Percentiles rank a stretch among this genome's conserved stretches.
Conservation (phyloP, 208 protist genomes). For the Crithidia acanthocephali region DNA sequence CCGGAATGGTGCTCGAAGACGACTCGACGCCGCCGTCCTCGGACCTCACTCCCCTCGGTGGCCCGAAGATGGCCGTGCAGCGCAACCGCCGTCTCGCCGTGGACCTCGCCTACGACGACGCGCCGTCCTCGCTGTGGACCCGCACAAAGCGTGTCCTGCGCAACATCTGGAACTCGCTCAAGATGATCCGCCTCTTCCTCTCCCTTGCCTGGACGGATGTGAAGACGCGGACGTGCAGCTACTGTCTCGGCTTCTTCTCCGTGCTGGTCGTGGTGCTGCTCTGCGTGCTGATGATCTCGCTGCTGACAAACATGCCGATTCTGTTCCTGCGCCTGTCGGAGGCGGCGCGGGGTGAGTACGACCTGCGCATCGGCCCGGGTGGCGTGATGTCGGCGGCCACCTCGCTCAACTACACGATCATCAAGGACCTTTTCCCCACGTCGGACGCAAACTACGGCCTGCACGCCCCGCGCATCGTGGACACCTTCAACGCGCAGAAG, state of each 20-base stretch:
- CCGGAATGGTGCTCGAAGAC: not conserved
- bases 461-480: constrained; percentile 40
- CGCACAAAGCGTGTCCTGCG: constrained; percentile 12
- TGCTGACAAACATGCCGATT: constrained; percentile 64
- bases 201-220: constrained; percentile 42
- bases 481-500: constrained; percentile 8
- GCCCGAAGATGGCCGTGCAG: not conserved
- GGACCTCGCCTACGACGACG: constrained; percentile 36
- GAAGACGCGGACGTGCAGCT: constrained; percentile 52
- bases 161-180: constrained; percentile 34
- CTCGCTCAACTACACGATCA: constrained; percentile 60
- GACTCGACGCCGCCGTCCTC: not conserved
- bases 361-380: constrained; percentile 53
- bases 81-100: constrained; percentile 22
- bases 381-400: constrained; percentile 29
- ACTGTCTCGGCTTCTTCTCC: constrained; percentile 67
- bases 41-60: not conserved
- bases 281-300: constrained; percentile 63
- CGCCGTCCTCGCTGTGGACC: constrained; percentile 1
- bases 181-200: constrained; percentile 47
- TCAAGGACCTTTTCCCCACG: constrained; percentile 26
- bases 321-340: constrained; percentile 75
- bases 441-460: constrained; percentile 25
- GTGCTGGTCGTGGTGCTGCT: constrained; percentile 75
- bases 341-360: constrained; percentile 39